Evolutionary conservation across 495 filamentous ascomycete species (phyloP).

Genomic region (Hypoxylon fuscum): DNA sequence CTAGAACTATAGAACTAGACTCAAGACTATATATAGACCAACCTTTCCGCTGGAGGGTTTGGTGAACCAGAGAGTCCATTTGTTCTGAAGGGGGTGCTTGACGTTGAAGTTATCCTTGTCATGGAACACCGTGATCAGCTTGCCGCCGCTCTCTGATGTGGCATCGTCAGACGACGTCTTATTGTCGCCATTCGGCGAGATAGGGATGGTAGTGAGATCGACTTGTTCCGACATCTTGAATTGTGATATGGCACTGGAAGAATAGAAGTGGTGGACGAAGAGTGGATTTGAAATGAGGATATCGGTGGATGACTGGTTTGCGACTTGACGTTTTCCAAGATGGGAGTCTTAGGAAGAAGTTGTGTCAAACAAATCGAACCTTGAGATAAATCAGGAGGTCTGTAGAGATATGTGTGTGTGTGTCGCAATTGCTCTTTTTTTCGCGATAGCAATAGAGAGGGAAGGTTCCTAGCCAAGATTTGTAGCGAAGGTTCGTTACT

Average conservation of each 20-base stretch:
- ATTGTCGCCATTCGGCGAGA: constrained; percentile 72
- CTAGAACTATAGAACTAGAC: constrained; percentile 25
- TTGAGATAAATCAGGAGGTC: too few relatives aligned
- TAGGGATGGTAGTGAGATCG: constrained; percentile 72
- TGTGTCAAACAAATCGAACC: too few relatives aligned
- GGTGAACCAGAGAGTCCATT: constrained; percentile 99
- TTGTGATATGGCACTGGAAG: constrained; percentile 3
- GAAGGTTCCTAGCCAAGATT: too few relatives aligned
- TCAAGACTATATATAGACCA: constrained; percentile 34
- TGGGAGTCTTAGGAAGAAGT: too few relatives aligned
- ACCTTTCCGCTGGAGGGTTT: constrained; percentile 98
- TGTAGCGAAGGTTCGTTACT: background rate
- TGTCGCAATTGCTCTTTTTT: constrained; percentile 12
- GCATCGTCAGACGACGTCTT: constrained; percentile 41
- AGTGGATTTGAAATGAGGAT: background rate
- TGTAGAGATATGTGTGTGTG: too few relatives aligned
- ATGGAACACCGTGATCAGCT: constrained; percentile 91
- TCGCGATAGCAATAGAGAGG: constrained; percentile 3
- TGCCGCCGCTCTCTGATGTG: constrained; percentile 48
- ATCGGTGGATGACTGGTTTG: constrained; percentile 2
- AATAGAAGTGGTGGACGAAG: background rate
- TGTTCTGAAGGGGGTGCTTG: constrained; percentile 94
- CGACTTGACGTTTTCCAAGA: background rate
- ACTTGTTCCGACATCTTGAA: constrained; percentile 60
- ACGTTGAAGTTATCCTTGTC: constrained; percentile 98